These are phyloP conservation scores for Colletotrichum godetiae DNA, from an alignment of 2,329 filamentous ascomycete genomes.

Conservation along the genomic window DNA sequence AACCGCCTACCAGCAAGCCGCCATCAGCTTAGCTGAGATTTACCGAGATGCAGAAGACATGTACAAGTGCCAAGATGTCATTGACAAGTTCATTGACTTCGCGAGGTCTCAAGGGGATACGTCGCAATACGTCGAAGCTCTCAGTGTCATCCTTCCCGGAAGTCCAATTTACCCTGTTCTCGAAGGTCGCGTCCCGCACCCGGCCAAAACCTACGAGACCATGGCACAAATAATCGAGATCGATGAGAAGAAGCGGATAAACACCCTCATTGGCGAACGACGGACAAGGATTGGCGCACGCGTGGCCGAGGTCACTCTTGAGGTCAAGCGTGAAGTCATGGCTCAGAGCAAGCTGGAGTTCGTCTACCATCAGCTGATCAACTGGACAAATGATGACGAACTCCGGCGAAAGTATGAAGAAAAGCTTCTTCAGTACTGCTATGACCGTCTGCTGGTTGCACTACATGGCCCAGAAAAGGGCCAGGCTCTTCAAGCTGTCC, in stretches of 20 bases:
- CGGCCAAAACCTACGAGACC: slow-evolving; percentile 82
- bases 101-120: slow-evolving; percentile 79
- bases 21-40: slow-evolving; percentile 78
- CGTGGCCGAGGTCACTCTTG: slow-evolving; percentile 82
- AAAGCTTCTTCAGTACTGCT: slow-evolving; percentile 84
- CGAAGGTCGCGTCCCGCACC: slow-evolving; percentile 85
- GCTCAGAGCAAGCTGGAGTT: slow-evolving; percentile 80
- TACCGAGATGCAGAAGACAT: slow-evolving; percentile 75
- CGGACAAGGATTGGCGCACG: slow-evolving; percentile 88
- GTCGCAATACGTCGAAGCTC: slow-evolving; percentile 78
- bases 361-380: slow-evolving; percentile 84
- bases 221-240: slow-evolving; percentile 86
- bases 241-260: slow-evolving; percentile 90
- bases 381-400: slow-evolving; percentile 92
- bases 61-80: slow-evolving; percentile 72
- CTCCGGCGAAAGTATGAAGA: slow-evolving; percentile 88
- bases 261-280: slow-evolving; percentile 88
- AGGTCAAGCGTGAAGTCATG: slow-evolving; percentile 90
- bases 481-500: slow-evolving; percentile 76
- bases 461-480: slow-evolving; percentile 73
- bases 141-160: slow-evolving; percentile 81
- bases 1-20: slow-evolving; percentile 78
- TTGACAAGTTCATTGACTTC: slow-evolving; percentile 84
- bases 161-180: slow-evolving; percentile 84
- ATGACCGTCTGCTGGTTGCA: slow-evolving; percentile 80